A percentile compares a stretch with the other conserved stretches of the same genome.
Evolutionary conservation across 495 filamentous ascomycete species (phyloP).

Genomic region (Sordaria brevicollis): DNA sequence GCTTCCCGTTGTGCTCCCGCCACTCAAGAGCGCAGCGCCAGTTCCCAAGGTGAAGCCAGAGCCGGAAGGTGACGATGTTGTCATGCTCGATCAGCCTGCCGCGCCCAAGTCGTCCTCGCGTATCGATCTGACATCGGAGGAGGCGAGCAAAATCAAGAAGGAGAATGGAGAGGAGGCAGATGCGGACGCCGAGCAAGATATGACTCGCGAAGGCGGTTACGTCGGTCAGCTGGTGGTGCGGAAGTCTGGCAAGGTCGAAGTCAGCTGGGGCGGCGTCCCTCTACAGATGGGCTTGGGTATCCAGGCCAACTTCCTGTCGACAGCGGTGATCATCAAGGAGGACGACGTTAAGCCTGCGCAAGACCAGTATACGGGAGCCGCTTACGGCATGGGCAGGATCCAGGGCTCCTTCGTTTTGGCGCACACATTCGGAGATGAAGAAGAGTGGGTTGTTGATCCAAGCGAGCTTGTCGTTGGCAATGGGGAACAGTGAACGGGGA

Average conservation of each 20-base stretch:
- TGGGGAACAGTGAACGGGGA: constrained; percentile 1
- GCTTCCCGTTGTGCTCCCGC: constrained; percentile 50
- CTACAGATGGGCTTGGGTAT: constrained; percentile 35
- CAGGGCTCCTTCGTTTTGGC: constrained; percentile 47
- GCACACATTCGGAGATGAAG: constrained; percentile 42
- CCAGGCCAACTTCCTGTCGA: constrained; percentile 33
- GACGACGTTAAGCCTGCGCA: constrained; percentile 30
- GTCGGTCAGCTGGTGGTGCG: constrained; percentile 50
- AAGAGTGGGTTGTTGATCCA: constrained; percentile 29
- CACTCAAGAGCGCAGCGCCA: constrained; percentile 23
- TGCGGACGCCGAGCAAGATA: neutral
- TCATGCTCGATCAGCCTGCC: constrained; percentile 12
- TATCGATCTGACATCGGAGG: constrained; percentile 27
- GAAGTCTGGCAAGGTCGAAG: constrained; percentile 47
- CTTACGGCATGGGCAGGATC: constrained; percentile 47
- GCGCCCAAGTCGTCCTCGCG: constrained; percentile 9
- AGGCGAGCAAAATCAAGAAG: constrained; percentile 9
- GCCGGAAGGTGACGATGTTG: constrained; percentile 15
- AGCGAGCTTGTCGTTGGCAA: constrained; percentile 14
- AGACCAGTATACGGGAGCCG: constrained; percentile 24
- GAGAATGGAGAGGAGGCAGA: constrained; percentile 14
- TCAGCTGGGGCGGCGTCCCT: constrained; percentile 49
- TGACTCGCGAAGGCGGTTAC: constrained; percentile 30
- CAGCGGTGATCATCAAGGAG: constrained; percentile 35
- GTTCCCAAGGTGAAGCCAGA: constrained; percentile 18